phyloP scores from a whole-genome alignment of 2,329 filamentous ascomycete species.

The Scedosporium boydii region DNA sequence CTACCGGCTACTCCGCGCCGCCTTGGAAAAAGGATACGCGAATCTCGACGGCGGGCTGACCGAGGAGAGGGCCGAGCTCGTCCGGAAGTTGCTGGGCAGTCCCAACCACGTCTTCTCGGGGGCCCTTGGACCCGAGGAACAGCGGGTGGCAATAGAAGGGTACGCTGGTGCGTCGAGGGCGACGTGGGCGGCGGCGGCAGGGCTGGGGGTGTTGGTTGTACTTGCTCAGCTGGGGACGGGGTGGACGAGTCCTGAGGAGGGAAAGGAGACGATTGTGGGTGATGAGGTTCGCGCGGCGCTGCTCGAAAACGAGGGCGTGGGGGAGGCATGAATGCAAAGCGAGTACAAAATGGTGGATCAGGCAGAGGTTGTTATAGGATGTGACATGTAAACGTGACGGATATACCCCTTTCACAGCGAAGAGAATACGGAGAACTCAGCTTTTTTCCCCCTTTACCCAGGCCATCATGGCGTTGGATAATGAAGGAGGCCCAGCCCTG shows the following conservation, averaged over 20 bases:
- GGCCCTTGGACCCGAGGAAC: conserved; percentile 30
- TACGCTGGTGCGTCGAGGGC: conserved; percentile 36
- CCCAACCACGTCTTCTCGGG: conserved; percentile 38
- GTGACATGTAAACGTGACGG: background rate
- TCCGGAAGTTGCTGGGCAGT: conserved; percentile 38
- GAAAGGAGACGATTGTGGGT: conserved; percentile 37
- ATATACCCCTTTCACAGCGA: background rate
- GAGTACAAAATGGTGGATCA: background rate
- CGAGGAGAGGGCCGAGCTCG: conserved; percentile 25
- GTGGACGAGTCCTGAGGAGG: conserved; percentile 40
- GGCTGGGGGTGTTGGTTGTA: conserved; percentile 31
- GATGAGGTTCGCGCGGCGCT: conserved; percentile 15
- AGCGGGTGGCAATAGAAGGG: conserved; percentile 32
- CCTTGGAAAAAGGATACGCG: conserved; percentile 48
- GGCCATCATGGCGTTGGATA: no score
- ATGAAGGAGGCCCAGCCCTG: no score
- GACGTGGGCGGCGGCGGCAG: conserved; percentile 38
- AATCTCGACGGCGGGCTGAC: conserved; percentile 28
- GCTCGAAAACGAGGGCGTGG: conserved; percentile 21
- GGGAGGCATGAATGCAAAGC: conserved; percentile 15
- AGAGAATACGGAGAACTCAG: background rate
- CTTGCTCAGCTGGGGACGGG: conserved; percentile 40
- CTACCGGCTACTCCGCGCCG: conserved; percentile 45
- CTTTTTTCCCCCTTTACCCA: background rate
- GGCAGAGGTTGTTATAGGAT: background rate